phyloP scores from a whole-genome alignment of 345 rosid genomes.

The Citrus cavaleriei region DNA sequence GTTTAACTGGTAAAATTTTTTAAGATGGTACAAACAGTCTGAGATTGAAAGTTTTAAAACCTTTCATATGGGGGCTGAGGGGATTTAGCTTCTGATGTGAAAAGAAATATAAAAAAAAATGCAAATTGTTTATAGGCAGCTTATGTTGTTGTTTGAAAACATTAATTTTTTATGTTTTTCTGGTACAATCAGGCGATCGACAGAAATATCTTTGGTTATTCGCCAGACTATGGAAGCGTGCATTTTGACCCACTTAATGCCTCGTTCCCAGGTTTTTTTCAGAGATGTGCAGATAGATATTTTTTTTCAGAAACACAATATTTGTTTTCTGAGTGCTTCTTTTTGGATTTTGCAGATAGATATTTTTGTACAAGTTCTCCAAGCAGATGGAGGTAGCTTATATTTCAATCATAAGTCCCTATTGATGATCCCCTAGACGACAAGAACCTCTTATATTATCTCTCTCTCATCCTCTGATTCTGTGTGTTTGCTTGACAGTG shows the following conservation, averaged over 20 bases:
- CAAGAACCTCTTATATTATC: neutral
- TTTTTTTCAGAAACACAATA: neutral
- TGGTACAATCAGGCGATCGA: conserved; percentile 71
- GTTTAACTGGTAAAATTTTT: too few relatives aligned
- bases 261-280: conserved; percentile 80
- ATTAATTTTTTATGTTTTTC: conserved; percentile 1
- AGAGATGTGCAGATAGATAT: conserved; percentile 5
- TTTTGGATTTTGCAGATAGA: conserved; percentile 60
- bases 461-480: neutral
- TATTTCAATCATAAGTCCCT: conserved; percentile 4
- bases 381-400: conserved; percentile 91
- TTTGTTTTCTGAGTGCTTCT: conserved; percentile 6
- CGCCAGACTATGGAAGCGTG: conserved; percentile 96
- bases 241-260: conserved; percentile 77
- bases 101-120: too few relatives aligned
- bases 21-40: too few relatives aligned
- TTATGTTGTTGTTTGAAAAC: neutral
- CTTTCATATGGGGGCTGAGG: too few relatives aligned
- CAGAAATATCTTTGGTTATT: conserved; percentile 84
- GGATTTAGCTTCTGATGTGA: too few relatives aligned
- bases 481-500: neutral
- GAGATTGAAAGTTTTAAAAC: too few relatives aligned
- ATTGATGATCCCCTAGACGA: neutral
- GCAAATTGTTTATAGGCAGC: neutral
- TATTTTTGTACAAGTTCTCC: conserved; percentile 92